Evolutionary conservation across 805 yeast species (phyloP).

Genomic region (Candida krabiensis): DNA sequence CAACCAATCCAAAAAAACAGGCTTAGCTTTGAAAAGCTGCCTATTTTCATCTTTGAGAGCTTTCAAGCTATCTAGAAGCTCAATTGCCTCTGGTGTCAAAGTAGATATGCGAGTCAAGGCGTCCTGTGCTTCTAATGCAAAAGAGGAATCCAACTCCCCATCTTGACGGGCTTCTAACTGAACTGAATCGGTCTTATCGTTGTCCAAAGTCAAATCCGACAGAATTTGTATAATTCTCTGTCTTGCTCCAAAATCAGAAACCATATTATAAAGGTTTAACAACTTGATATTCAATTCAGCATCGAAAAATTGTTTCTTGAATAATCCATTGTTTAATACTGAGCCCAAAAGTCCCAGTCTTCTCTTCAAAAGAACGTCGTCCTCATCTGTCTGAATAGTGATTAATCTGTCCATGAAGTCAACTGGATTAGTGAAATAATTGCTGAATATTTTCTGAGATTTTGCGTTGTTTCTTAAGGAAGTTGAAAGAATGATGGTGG

Average conservation of each 20-base stretch:
- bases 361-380: slow-evolving; percentile 30
- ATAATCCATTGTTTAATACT: slow-evolving; percentile 37
- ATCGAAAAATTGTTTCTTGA: slow-evolving; percentile 26
- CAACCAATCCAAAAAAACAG: slow-evolving; percentile 65
- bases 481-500: slow-evolving; percentile 62
- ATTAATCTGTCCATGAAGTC: slow-evolving; percentile 21
- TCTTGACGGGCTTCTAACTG: slow-evolving; percentile 12
- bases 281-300: slow-evolving; percentile 24
- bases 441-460: slow-evolving; percentile 21
- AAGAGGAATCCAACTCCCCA: slow-evolving; percentile 27
- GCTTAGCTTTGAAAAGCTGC: slow-evolving; percentile 33
- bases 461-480: slow-evolving; percentile 72
- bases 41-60: slow-evolving; percentile 31
- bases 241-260: slow-evolving; percentile 28
- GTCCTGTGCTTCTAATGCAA: slow-evolving; percentile 39
- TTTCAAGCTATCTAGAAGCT: slow-evolving; percentile 40
- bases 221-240: slow-evolving; percentile 45
- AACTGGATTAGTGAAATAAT: slow-evolving; percentile 17
- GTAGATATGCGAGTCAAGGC: slow-evolving; percentile 26
- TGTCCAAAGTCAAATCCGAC: slow-evolving; percentile 36
- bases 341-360: slow-evolving; percentile 54
- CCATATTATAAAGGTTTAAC: slow-evolving; percentile 22
- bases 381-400: slow-evolving; percentile 5
- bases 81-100: slow-evolving; percentile 36
- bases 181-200: slow-evolving; percentile 3